A percentile compares a stretch with the other conserved stretches of the same genome.
These are phyloP conservation scores for Pichia californica DNA, from an alignment of 805 yeast species.

Conservation along the genomic window DNA sequence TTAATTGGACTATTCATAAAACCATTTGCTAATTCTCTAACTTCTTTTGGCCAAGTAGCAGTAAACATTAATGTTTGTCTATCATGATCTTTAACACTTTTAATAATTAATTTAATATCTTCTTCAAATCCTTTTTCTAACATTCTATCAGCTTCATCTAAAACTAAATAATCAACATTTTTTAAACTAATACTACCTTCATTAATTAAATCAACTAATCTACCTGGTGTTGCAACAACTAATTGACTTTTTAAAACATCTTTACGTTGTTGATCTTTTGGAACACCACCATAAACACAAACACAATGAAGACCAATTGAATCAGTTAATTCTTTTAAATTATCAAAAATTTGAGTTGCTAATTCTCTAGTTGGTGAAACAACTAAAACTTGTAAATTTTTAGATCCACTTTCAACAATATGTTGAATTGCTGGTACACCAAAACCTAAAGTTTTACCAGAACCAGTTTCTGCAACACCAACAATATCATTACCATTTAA, in stretches of 20 bases:
- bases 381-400: conserved; percentile 67
- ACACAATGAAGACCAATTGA: conserved; percentile 61
- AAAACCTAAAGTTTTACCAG: conserved; percentile 96
- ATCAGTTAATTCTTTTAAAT: conserved; percentile 59
- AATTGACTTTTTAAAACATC: conserved; percentile 62
- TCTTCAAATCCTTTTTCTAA: conserved; percentile 97
- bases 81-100: conserved; percentile 38
- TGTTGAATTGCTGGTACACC: conserved; percentile 94
- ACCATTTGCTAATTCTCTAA: conserved; percentile 80
- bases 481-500: conserved; percentile 75
- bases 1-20: conserved; percentile 85
- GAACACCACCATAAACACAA: conserved; percentile 95
- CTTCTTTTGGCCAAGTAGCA: conserved; percentile 99
- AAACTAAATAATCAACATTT: conserved; percentile 67
- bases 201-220: conserved; percentile 81
- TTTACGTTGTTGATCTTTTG: conserved; percentile 84
- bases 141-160: conserved; percentile 99
- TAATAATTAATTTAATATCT: conserved; percentile 81
- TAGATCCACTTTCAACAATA: conserved; percentile 38
- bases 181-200: conserved; percentile 76
- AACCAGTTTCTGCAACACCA: conserved; percentile 98
- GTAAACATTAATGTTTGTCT: conserved; percentile 98
- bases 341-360: conserved; percentile 89
- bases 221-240: conserved; percentile 98
- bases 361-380: conserved; percentile 97